phyloP scores from a whole-genome alignment of 768 basidiomycete species.

The Mycena leptocephala region DNA sequence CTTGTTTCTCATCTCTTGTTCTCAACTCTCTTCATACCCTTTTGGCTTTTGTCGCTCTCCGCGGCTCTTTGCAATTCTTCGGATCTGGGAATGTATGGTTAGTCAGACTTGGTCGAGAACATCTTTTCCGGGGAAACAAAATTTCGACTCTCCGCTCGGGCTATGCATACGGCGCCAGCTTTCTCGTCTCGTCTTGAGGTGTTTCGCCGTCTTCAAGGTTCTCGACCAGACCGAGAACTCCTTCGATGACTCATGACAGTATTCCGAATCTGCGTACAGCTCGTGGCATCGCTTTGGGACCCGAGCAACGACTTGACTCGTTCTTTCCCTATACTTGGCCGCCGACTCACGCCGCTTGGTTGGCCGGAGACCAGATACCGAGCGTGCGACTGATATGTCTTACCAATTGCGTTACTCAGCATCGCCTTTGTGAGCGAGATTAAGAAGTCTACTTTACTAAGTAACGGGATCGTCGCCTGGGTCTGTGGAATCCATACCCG shows the following conservation, averaged over 20 bases:
- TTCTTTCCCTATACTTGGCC: background rate
- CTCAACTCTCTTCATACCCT: background rate
- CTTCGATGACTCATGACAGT: background rate
- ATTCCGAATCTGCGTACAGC: background rate
- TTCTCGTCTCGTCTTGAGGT: background rate
- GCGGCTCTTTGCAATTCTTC: background rate
- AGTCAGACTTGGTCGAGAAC: no score
- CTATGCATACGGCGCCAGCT: background rate
- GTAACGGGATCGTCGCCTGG: background rate
- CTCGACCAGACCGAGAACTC: background rate
- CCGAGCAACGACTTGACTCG: background rate
- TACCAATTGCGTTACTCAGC: background rate
- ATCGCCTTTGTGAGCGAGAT: background rate
- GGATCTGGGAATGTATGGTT: background rate
- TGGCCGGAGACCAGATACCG: background rate
- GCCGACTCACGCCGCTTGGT: background rate
- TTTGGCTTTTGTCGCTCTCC: background rate
- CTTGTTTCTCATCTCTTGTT: background rate
- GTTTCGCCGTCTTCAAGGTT: background rate
- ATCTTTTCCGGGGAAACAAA: no score
- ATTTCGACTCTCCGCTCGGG: background rate
- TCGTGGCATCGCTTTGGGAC: background rate
- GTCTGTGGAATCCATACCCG: background rate
- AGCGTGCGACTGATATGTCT: background rate
- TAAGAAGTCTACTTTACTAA: background rate